These are phyloP conservation scores for Triticum urartu DNA, from an alignment of 176 grass and related monocot species.

Conservation along the genomic window DNA sequence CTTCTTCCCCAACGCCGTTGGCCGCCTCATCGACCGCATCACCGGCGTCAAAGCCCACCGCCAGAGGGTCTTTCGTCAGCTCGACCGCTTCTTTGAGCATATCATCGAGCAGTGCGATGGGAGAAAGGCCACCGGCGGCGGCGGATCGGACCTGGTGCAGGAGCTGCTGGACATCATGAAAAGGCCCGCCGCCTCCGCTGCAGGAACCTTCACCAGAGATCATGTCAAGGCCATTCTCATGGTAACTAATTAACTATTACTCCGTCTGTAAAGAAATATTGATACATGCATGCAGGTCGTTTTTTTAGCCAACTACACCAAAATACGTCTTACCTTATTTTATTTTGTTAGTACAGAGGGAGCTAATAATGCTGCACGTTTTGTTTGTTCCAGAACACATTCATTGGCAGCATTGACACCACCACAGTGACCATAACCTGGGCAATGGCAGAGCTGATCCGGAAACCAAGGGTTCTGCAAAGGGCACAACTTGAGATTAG, in stretches of 20 bases:
- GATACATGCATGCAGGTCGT: too few relatives aligned
- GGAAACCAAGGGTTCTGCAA: not conserved
- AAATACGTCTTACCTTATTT: too few relatives aligned
- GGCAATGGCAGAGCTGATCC: constrained; percentile 21
- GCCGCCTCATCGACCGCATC: not conserved
- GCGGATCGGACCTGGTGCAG: not conserved
- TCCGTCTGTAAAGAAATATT: too few relatives aligned
- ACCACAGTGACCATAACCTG: not conserved
- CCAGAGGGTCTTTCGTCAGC: not conserved
- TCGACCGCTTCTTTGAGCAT: constrained; percentile 1
- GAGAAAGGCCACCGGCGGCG: not conserved
- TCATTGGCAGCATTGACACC: constrained; percentile 2
- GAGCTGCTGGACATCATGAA: too few relatives aligned
- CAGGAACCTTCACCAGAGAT: too few relatives aligned
- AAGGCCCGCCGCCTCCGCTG: too few relatives aligned
- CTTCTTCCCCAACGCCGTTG: not conserved
- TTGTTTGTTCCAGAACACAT: not conserved
- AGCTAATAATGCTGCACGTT: too few relatives aligned
- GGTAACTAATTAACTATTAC: too few relatives aligned
- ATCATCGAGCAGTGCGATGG: not conserved
- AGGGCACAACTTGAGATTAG: constrained; percentile 21
- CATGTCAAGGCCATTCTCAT: too few relatives aligned
- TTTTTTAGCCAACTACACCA: too few relatives aligned
- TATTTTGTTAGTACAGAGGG: too few relatives aligned
- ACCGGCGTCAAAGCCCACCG: not conserved